Evolutionary conservation across 106 monocot species (phyloP).

Genomic region (Platanthera zijinensis): DNA sequence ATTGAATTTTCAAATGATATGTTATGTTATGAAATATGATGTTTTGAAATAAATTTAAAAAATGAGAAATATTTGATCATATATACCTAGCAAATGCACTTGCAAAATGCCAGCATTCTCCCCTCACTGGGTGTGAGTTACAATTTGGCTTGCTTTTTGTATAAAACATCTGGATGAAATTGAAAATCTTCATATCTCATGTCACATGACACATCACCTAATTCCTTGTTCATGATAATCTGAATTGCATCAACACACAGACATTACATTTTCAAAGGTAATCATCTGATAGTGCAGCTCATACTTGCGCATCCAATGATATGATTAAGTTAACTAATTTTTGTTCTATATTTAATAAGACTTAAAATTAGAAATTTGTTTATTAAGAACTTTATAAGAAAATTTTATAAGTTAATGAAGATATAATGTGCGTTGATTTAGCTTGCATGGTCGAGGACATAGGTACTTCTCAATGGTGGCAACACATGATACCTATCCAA

Average conservation of each 20-base stretch:
- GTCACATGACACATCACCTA: neutral
- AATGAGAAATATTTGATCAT: neutral
- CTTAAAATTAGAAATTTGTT: neutral
- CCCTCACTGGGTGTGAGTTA: constrained; percentile 65
- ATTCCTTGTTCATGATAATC: neutral
- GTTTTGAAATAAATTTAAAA: neutral
- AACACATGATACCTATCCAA: constrained; percentile 74
- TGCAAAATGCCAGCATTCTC: constrained; percentile 76
- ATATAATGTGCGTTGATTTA: constrained; percentile 54
- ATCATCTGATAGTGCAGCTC: constrained; percentile 81
- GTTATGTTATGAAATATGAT: neutral
- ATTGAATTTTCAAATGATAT: neutral
- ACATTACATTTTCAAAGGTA: constrained; percentile 59
- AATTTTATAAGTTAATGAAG: neutral
- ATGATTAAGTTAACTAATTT: neutral
- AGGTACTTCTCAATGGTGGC: constrained; percentile 79
- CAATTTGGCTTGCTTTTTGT: constrained; percentile 79
- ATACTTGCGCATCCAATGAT: constrained; percentile 31
- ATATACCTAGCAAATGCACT: constrained; percentile 68
- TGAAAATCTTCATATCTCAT: constrained; percentile 6
- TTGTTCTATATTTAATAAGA: neutral
- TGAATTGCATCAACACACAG: neutral
- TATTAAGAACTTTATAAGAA: neutral
- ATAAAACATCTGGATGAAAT: constrained; percentile 52
- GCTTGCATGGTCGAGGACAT: constrained; percentile 57